Base-by-base conservation (phyloP, 176 grass and related monocot species). In the Aegilops bicornis region DNA sequence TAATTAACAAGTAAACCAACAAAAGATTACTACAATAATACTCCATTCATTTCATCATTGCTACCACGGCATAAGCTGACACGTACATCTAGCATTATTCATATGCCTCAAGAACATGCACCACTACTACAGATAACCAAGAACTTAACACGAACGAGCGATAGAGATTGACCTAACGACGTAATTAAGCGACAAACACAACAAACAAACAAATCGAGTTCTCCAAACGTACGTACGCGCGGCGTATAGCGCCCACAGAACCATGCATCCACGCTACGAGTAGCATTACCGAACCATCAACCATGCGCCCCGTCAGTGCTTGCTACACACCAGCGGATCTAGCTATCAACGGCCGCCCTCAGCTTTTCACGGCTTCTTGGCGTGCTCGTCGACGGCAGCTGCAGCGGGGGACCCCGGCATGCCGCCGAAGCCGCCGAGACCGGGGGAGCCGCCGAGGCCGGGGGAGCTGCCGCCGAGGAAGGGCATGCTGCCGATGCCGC, bases 321-420 rank as follows among this genome's bases (percentile, higher is more conserved):
- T 36, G 61, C 70, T 29, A 60, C 52, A 63, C 80, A 79, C 78
- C 69, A 69, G 12, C 43, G 45, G 22, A 69, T 36, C 73, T 76
- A 63, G n/a, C 73, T 54, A 70, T 48, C 65, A 17, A 48, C 65
- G 47, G 45, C 13, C 19, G 10, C 32, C 11, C 19, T 35, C 52
- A 48, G 40, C 17, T 5, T 16, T 77, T 92, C 84, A 95, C 0
- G 93, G 93, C 79, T 92, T 83, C 83, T 78, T 82, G 73, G 83
- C 66, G 50, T 90, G 90, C 72, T 87, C 59, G 68, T 80, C 63
- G 59, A 85, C 84, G 54, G 64, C 23, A 13, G 77, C 86, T 43
- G 83, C 68, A 31, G 80, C 73, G 73, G 91, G 80, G 77, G 79
- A 74, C 1, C 91, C 89, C 1, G 86, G 89, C 89, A 91, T 76